These are phyloP conservation scores for Phytophthora sp. DNA, from an alignment of 352 stramenopile species.

Conservation along the genomic window DNA sequence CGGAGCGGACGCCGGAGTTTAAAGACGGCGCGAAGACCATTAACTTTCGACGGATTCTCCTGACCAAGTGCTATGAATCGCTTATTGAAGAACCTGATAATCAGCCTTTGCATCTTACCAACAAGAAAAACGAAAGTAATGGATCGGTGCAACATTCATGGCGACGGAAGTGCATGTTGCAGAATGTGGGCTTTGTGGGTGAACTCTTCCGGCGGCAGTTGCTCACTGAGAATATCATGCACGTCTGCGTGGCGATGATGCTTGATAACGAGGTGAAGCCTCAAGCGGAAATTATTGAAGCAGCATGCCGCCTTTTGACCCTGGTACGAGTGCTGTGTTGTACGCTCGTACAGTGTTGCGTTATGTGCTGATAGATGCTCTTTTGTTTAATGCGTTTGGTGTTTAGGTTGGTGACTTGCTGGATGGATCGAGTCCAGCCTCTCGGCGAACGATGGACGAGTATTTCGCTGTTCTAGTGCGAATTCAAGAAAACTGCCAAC, in stretches of 20 bases:
- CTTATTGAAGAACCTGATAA: slow-evolving; percentile 74
- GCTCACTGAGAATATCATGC: slow-evolving; percentile 86
- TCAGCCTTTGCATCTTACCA: slow-evolving; percentile 21
- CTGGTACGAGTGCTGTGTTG: slow-evolving; percentile 40
- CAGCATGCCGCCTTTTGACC: slow-evolving; percentile 65
- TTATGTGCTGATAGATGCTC: too few relatives aligned
- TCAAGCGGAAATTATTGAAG: slow-evolving; percentile 68
- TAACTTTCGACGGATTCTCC: slow-evolving; percentile 80
- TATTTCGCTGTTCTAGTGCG: slow-evolving; percentile 78
- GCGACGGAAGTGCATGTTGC: slow-evolving; percentile 78
- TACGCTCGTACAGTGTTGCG: background rate
- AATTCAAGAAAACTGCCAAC: slow-evolving; percentile 47
- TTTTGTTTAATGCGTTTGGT: too few relatives aligned
- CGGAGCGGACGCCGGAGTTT: slow-evolving; percentile 76
- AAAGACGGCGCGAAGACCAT: slow-evolving; percentile 87
- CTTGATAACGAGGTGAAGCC: slow-evolving; percentile 75
- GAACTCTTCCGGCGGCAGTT: slow-evolving; percentile 81
- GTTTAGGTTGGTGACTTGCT: slow-evolving; percentile 79
- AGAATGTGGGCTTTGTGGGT: slow-evolving; percentile 75
- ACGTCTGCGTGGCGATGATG: slow-evolving; percentile 87
- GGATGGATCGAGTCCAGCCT: slow-evolving; percentile 83
- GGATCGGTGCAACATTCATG: slow-evolving; percentile 57
- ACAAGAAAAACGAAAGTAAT: slow-evolving; percentile 29
- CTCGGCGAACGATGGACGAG: slow-evolving; percentile 81
- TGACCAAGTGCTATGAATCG: slow-evolving; percentile 84